Percentiles rank a stretch among this genome's conserved stretches.
Evolutionary conservation across 768 basidiomycete species (phyloP).

Genomic region (Mycena vitilis): DNA sequence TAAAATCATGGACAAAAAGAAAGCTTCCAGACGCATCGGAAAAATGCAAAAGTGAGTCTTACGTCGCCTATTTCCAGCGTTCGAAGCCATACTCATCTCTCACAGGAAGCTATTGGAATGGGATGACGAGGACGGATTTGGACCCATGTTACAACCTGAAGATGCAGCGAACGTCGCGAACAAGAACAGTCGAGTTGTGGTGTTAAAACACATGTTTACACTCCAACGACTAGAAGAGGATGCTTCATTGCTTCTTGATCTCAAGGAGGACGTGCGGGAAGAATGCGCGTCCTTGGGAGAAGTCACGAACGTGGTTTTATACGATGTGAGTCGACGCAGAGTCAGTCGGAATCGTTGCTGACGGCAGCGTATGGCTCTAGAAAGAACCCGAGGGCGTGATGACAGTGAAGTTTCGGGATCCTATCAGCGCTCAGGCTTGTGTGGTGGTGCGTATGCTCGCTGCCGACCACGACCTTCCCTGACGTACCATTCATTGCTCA

Average conservation of each 20-base stretch:
- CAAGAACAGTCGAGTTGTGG: constrained; percentile 83
- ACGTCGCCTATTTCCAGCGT: background rate
- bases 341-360: background rate
- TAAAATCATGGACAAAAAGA: constrained; percentile 83
- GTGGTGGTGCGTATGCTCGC: constrained; percentile 68
- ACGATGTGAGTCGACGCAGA: constrained; percentile 76
- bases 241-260: constrained; percentile 84
- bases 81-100: background rate
- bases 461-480: background rate
- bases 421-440: constrained; percentile 93
- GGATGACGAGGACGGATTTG: constrained; percentile 95
- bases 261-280: constrained; percentile 96
- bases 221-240: constrained; percentile 88
- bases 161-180: constrained; percentile 59
- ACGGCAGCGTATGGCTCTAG: constrained; percentile 53
- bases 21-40: constrained; percentile 76
- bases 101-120: constrained; percentile 91
- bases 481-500: constrained; percentile 43
- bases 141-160: constrained; percentile 70
- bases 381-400: constrained; percentile 94
- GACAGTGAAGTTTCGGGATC: constrained; percentile 95
- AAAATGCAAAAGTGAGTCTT: constrained; percentile 85
- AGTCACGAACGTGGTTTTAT: constrained; percentile 94
- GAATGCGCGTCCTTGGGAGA: constrained; percentile 92
- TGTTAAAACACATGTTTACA: constrained; percentile 96